phyloP scores from a whole-genome alignment of 768 basidiomycete genomes.

The Termitomyces sp. region DNA sequence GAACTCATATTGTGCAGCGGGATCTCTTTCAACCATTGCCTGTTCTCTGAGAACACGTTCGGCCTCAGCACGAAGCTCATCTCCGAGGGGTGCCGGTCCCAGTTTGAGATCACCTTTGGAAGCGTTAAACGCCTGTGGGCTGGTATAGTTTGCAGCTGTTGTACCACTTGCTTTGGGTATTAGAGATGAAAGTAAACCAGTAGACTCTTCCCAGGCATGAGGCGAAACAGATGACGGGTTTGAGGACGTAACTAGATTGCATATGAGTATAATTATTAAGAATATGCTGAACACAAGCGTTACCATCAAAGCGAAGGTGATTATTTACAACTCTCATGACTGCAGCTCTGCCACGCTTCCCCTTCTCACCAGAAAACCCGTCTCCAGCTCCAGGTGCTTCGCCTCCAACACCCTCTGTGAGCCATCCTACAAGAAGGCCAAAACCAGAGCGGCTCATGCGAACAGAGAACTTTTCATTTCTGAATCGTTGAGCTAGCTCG shows the following conservation, averaged over 20 bases:
- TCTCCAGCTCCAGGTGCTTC: slow-evolving; percentile 79
- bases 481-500: slow-evolving; percentile 78
- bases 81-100: slow-evolving; percentile 74
- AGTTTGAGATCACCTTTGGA: slow-evolving; percentile 80
- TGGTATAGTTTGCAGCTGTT: slow-evolving; percentile 43
- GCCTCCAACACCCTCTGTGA: slow-evolving; percentile 89
- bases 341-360: slow-evolving; percentile 81
- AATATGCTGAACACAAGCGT: slow-evolving; percentile 17
- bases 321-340: slow-evolving; percentile 95
- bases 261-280: slow-evolving; percentile 19
- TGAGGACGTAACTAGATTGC: slow-evolving; percentile 59
- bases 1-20: slow-evolving; percentile 62
- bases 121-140: slow-evolving; percentile 72
- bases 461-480: slow-evolving; percentile 87
- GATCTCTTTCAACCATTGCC: slow-evolving; percentile 70
- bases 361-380: slow-evolving; percentile 78
- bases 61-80: slow-evolving; percentile 79
- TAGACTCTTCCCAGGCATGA: slow-evolving; percentile 80
- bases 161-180: slow-evolving; percentile 60
- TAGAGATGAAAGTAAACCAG: slow-evolving; percentile 77
- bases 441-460: slow-evolving; percentile 91
- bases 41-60: slow-evolving; percentile 80
- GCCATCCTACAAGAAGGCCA: slow-evolving; percentile 89
- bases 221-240: slow-evolving; percentile 61
- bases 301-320: slow-evolving; percentile 88